Conservation (phyloP, 345 rosid species). For the Hypericum androsaemum region DNA sequence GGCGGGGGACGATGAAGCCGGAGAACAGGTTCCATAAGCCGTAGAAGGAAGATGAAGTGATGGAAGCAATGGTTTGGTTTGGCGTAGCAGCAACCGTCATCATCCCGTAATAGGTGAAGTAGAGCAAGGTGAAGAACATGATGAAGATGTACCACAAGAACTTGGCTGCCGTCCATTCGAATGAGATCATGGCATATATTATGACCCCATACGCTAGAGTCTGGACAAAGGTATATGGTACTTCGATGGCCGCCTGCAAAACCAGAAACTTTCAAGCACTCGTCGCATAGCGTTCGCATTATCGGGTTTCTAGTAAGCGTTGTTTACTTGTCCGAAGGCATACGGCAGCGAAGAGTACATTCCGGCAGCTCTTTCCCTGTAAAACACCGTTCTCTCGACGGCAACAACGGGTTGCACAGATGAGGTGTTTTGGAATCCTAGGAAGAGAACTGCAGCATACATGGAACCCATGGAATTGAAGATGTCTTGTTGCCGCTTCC, state of each 20-base stretch:
- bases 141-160: slow-evolving; percentile 2
- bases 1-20: slow-evolving; percentile 1
- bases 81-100: not conserved
- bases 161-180: not conserved
- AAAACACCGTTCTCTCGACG: no score
- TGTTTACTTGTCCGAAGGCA: no score
- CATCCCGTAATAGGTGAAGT: slow-evolving; percentile 1
- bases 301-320: no score
- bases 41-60: not conserved
- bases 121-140: slow-evolving; percentile 2
- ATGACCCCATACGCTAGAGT: not conserved
- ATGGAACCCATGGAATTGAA: no score
- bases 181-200: not conserved
- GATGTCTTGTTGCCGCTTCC: no score
- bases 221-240: not conserved
- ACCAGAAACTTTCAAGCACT: no score
- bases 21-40: not conserved
- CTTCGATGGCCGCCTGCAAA: not conserved
- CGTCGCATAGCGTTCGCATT: no score
- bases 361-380: no score
- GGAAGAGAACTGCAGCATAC: no score
- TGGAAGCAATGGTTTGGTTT: not conserved
- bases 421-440: no score
- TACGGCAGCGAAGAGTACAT: no score
- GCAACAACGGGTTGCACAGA: no score